phyloP scores from a whole-genome alignment of 176 grass and related monocot genomes.

The Echinochloa phyllopogon region DNA sequence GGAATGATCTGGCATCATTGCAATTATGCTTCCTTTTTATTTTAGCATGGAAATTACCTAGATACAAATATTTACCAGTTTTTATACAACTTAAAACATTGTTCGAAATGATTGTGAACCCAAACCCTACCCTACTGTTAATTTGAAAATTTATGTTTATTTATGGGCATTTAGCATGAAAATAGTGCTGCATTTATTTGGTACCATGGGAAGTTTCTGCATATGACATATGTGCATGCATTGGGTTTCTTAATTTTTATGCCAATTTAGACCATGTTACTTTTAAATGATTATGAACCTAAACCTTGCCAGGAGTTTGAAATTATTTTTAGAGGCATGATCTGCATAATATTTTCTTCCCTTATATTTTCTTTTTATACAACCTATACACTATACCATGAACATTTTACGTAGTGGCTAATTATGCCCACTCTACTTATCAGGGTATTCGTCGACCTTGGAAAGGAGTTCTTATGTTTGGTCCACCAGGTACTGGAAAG shows the following conservation, averaged over 20 bases:
- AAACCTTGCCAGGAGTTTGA: neutral
- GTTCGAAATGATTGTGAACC: constrained; percentile 3
- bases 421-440: constrained; percentile 27
- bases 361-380: constrained; percentile 15
- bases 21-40: constrained; percentile 21
- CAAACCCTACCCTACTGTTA: neutral
- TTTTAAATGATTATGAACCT: constrained; percentile 6
- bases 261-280: neutral
- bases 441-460: constrained; percentile 98
- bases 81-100: neutral
- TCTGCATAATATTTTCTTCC: constrained; percentile 21
- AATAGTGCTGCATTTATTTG: constrained; percentile 31
- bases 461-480: constrained; percentile 99
- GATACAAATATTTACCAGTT: neutral
- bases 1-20: neutral
- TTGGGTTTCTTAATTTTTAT: constrained; percentile 1
- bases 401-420: neutral
- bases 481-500: constrained; percentile 96
- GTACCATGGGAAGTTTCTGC: constrained; percentile 17
- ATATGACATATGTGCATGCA: neutral
- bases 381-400: neutral
- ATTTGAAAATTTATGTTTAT: constrained; percentile 16
- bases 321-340: constrained; percentile 19
- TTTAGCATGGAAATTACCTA: constrained; percentile 19
- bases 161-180: constrained; percentile 15